Conservation (phyloP, 805 yeast species). For the Sporopachydermia quercuum region DNA sequence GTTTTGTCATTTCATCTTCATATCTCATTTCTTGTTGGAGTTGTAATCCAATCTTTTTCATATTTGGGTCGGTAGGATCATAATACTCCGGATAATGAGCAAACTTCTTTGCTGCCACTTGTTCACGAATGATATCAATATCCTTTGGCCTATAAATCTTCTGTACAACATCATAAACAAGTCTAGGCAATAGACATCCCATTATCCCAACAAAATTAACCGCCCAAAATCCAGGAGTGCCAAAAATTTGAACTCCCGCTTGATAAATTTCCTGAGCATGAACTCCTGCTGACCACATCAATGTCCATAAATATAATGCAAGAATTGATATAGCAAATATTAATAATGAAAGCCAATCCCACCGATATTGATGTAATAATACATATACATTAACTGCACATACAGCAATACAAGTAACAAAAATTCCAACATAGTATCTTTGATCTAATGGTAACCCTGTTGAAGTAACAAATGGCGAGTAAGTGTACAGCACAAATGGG, state of each 20-base stretch:
- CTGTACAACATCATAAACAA: constrained; percentile 39
- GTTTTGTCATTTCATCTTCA: neutral
- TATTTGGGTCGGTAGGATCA: constrained; percentile 68
- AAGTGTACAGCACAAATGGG: constrained; percentile 43
- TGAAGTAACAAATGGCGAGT: constrained; percentile 27
- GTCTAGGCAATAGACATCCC: constrained; percentile 53
- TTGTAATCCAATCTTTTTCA: neutral
- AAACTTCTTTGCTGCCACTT: constrained; percentile 51
- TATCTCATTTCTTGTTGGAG: neutral
- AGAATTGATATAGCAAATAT: constrained; percentile 44
- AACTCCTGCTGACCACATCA: constrained; percentile 52
- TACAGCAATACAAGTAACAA: constrained; percentile 52
- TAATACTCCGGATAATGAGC: constrained; percentile 49
- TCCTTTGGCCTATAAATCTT: constrained; percentile 47
- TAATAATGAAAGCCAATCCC: constrained; percentile 64
- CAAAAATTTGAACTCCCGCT: constrained; percentile 50
- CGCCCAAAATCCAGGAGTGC: constrained; percentile 51
- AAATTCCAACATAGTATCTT: constrained; percentile 56
- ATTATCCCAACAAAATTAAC: constrained; percentile 49
- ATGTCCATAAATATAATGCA: constrained; percentile 61
- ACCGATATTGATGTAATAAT: constrained; percentile 52
- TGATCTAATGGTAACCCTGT: constrained; percentile 53
- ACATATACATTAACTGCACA: constrained; percentile 54
- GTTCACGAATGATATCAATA: constrained; percentile 60
- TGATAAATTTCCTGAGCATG: constrained; percentile 48